Base-by-base conservation (phyloP, 257 asterid species). In the Solanum microdontum region DNA sequence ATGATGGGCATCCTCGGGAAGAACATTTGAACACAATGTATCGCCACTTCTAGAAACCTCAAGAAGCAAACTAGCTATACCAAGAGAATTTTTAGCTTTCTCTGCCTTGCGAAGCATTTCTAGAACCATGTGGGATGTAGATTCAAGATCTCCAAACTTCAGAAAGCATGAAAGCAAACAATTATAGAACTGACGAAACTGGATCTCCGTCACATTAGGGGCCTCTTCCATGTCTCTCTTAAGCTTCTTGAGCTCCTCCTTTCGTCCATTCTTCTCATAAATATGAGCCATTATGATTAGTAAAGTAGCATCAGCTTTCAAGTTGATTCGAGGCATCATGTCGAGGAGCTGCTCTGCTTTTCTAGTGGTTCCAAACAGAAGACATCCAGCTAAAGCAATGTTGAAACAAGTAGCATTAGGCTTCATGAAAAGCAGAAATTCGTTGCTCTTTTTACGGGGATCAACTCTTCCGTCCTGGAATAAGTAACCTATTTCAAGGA, bases 271-370 rank as follows among this genome's bases (percentile, higher is more conserved):
- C 90, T 93, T 91, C 89, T 94, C 98, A 86, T 93, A 94, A 84
- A 97, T 92, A 90, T 93, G 96, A 85, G 96, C 97, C 98, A 93
- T 94, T 86, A 95, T 88, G 85, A 95, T 93, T 82, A 92, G 90
- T 60, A 93, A 87, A 23, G 93, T 93, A 19, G 95, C 91, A 89
- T 97, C 98, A 24, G 94, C 86, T 92, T 93, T 97, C 91, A 94
- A 87, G 87, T 91, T 91, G 74, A 97, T 90, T 82, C 97, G 93
- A 88, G 99, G 98, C 88, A 97, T 93, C 98, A 97, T 95, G 74
- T 95, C 99, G 74, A 94, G 96, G 51, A 97, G 97, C 88, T 94
- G 98, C 94, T 97, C 99, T 33, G 98, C 99, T 91, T 94, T 97
- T 92, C 92, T 93, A 55, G 98, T 93, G 30, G 95, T 93, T 87